phyloP scores from a whole-genome alignment of 345 rosid genomes.

The Clarkia xantiana region DNA sequence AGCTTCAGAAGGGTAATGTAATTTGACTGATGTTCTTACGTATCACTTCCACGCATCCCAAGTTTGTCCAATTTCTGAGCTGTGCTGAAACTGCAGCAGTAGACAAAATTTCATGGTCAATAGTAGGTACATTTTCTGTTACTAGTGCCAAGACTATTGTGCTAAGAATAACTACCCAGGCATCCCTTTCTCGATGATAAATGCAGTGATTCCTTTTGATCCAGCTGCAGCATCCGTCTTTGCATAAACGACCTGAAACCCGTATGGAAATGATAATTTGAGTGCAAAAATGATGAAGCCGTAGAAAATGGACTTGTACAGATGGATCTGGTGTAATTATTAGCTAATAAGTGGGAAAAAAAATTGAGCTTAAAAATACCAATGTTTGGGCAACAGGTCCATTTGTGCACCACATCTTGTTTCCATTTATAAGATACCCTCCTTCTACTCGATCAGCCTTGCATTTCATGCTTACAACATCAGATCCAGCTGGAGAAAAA shows the following conservation, averaged over 20 bases:
- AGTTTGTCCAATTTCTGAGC: constrained; percentile 96
- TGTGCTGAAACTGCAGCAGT: constrained; percentile 65
- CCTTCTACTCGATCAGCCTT: constrained; percentile 84
- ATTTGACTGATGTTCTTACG: constrained; percentile 43
- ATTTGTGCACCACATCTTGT: constrained; percentile 99
- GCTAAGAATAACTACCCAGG: constrained; percentile 39
- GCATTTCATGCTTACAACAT: constrained; percentile 93
- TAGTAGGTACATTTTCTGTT: not conserved
- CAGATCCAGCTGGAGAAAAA: constrained; percentile 69
- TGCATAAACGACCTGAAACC: constrained; percentile 61
- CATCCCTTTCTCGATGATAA: constrained; percentile 86
- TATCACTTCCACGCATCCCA: constrained; percentile 98
- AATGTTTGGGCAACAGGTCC: constrained; percentile 89
- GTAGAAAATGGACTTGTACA: no score
- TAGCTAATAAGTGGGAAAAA: not conserved
- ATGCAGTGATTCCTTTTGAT: constrained; percentile 91
- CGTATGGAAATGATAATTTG: constrained; percentile 3
- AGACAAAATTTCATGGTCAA: constrained; percentile 4
- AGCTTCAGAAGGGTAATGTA: not conserved
- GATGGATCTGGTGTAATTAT: no score
- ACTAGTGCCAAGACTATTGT: not conserved
- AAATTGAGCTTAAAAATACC: constrained; percentile 21
- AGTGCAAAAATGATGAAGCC: not conserved
- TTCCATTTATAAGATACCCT: constrained; percentile 68
- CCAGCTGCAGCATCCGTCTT: constrained; percentile 65